Evolutionary conservation across 2,329 filamentous ascomycete genomes (phyloP).

Genomic region (Paraconiothyrium sp.): DNA sequence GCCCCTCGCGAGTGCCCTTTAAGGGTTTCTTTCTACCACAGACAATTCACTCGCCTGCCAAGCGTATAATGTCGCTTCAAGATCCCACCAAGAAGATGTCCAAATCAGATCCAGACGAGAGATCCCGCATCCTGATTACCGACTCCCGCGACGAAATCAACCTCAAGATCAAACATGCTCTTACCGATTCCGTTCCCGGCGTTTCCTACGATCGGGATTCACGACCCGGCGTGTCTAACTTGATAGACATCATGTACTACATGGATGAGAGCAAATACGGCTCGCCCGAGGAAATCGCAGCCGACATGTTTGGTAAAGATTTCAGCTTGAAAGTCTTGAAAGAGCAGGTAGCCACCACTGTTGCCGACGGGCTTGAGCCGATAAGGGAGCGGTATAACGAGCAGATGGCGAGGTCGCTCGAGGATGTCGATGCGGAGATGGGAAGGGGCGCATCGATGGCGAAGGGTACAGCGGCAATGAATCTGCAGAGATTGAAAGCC

Average conservation of each 20-base stretch:
- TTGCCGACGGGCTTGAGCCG: constrained; percentile 63
- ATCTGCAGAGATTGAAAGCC: background rate
- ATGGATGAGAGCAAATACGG: constrained; percentile 61
- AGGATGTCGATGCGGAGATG: background rate
- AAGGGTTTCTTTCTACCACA: constrained; percentile 31
- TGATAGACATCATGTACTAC: constrained; percentile 81
- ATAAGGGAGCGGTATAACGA: constrained; percentile 67
- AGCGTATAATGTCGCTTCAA: constrained; percentile 88
- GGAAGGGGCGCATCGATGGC: background rate
- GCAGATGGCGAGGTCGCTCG: constrained; percentile 51
- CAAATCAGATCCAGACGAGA: constrained; percentile 78
- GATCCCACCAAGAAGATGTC: constrained; percentile 89
- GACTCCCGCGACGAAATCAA: constrained; percentile 72
- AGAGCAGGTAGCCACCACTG: constrained; percentile 66
- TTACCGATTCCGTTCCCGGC: constrained; percentile 76
- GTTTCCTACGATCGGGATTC: constrained; percentile 76
- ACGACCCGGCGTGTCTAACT: constrained; percentile 86
- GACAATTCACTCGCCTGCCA: constrained; percentile 64
- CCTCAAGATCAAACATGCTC: constrained; percentile 74
- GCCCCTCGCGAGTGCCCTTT: constrained; percentile 14
- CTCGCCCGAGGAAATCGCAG: constrained; percentile 57
- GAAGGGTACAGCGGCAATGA: background rate
- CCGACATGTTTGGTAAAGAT: constrained; percentile 49
- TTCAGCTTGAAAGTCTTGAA: constrained; percentile 70
- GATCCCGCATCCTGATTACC: constrained; percentile 84